Conservation (phyloP, 257 asterid species). For the Solanum virginianum region DNA sequence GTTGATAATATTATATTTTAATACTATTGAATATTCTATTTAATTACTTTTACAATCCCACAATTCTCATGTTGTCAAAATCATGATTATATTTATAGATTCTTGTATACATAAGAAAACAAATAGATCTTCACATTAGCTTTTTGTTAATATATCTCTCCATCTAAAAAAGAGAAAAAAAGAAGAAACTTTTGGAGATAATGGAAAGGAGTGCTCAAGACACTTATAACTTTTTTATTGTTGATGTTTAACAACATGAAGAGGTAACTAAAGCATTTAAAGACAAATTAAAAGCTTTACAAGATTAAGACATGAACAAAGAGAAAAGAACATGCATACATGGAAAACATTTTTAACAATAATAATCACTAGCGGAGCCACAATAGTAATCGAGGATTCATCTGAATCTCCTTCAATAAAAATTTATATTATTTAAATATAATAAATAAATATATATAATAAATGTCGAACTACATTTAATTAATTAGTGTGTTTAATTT, state of each 20-base stretch:
- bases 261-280: not conserved
- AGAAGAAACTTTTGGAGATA: not conserved
- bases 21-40: not conserved
- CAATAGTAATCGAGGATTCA: too few relatives aligned
- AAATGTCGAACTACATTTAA: rapidly evolving
- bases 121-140: not conserved
- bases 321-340: not conserved
- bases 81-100: not conserved
- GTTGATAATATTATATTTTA: not conserved
- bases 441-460: too few relatives aligned
- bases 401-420: too few relatives aligned
- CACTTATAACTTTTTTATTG: not conserved
- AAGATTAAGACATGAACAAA: not conserved
- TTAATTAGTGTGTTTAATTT: too few relatives aligned
- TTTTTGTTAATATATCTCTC: not conserved
- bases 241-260: not conserved
- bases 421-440: too few relatives aligned
- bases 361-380: not conserved
- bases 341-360: not conserved
- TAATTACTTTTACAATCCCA: not conserved
- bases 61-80: not conserved
- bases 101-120: not conserved
- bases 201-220: not conserved
- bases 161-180: not conserved
- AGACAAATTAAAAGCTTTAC: not conserved